Evolutionary conservation across 305 asterid species (phyloP).

Genomic region (Fraxinus sp.): DNA sequence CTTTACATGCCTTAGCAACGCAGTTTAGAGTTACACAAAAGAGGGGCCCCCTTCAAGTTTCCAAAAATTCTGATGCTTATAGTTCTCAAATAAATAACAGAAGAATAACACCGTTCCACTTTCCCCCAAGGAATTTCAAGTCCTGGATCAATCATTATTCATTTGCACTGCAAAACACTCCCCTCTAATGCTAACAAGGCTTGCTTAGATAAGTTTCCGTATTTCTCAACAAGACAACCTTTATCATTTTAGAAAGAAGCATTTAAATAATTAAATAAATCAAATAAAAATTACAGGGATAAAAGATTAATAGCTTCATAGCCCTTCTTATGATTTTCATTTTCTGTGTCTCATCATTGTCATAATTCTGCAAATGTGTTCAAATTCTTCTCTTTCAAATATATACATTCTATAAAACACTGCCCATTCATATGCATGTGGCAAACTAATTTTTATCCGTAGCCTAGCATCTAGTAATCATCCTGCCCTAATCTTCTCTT

Average conservation of each 20-base stretch:
- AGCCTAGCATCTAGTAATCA: slow-evolving; percentile 1
- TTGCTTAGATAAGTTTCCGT: background rate
- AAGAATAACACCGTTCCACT: background rate
- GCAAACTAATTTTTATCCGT: background rate
- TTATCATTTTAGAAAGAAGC: background rate
- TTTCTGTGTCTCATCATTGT: background rate
- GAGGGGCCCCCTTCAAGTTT: background rate
- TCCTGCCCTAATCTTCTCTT: slow-evolving; percentile 8
- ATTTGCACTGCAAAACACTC: background rate
- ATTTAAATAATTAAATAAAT: too few species aligned
- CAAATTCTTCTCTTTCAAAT: background rate
- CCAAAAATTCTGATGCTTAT: background rate
- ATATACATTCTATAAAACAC: background rate
- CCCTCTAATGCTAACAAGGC: background rate
- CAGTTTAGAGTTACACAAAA: slow-evolving; percentile 1
- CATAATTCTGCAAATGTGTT: background rate
- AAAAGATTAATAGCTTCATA: background rate
- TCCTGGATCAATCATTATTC: background rate
- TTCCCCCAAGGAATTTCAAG: background rate
- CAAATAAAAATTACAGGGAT: background rate
- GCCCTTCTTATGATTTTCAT: background rate
- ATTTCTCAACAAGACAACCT: background rate
- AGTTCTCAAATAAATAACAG: background rate
- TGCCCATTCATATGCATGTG: slow-evolving; percentile 1
- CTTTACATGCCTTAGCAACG: slow-evolving; percentile 5